Conservation (phyloP, 805 yeast species). For the Kuraishia capsulata region DNA sequence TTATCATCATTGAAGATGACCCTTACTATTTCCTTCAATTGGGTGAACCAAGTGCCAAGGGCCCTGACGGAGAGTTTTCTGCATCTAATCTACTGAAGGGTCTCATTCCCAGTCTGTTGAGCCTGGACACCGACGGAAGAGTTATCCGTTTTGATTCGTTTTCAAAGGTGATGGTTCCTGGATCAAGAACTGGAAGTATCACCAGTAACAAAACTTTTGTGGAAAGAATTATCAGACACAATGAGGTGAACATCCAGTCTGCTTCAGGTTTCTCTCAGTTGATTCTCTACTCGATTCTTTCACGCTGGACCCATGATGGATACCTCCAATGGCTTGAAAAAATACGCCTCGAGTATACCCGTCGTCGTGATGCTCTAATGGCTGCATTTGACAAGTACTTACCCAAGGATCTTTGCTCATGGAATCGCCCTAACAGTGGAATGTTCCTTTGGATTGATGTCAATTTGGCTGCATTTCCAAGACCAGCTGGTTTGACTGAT, state of each 20-base stretch:
- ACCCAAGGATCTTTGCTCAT: constrained; percentile 32
- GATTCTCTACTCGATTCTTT: constrained; percentile 46
- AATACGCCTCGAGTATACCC: constrained; percentile 51
- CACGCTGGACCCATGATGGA: constrained; percentile 65
- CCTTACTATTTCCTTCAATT: constrained; percentile 75
- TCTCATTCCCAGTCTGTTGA: constrained; percentile 53
- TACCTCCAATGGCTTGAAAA: constrained; percentile 65
- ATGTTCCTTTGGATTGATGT: constrained; percentile 34
- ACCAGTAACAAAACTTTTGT: constrained; percentile 51
- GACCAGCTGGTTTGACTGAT: constrained; percentile 32
- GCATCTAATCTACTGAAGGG: constrained; percentile 38
- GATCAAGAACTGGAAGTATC: constrained; percentile 65
- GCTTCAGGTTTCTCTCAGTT: constrained; percentile 71
- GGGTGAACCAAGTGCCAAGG: constrained; percentile 34
- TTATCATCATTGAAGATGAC: constrained; percentile 74
- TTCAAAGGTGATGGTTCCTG: constrained; percentile 75
- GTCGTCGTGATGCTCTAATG: constrained; percentile 53
- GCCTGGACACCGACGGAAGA: constrained; percentile 69
- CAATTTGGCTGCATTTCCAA: constrained; percentile 26
- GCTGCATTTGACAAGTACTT: constrained; percentile 37
- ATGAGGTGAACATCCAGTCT: constrained; percentile 65
- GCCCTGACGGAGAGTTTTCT: constrained; percentile 30
- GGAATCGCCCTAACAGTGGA: constrained; percentile 33
- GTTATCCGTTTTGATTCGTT: constrained; percentile 72
- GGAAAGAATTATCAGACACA: constrained; percentile 42